Percentiles rank a stretch among this genome's conserved stretches.
These are phyloP conservation scores for Diospyros kaki DNA, from an alignment of 148 eudicot species.

Conservation along the genomic window DNA sequence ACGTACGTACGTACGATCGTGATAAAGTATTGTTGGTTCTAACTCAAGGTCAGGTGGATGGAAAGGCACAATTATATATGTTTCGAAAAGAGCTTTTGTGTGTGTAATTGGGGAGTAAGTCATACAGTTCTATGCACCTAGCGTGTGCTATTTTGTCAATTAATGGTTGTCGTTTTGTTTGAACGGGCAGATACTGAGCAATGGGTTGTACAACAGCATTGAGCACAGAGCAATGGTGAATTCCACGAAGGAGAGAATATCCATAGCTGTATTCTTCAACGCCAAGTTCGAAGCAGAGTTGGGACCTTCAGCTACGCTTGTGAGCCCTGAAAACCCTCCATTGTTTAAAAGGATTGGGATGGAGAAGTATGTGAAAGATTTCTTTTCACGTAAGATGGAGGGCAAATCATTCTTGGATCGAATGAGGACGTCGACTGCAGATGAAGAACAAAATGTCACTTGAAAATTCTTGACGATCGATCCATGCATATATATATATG, in stretches of 20 bases:
- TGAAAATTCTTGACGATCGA: too few species aligned
- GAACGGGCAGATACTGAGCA: constrained; percentile 23
- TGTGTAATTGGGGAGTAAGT: too few species aligned
- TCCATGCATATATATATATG: too few species aligned
- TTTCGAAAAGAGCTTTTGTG: too few species aligned
- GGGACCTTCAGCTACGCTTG: constrained; percentile 14
- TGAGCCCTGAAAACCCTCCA: constrained; percentile 19
- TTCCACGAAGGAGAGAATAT: constrained; percentile 22
- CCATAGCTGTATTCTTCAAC: constrained; percentile 21
- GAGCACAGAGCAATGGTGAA: constrained; percentile 31
- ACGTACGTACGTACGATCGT: background rate
- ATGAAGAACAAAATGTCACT: too few species aligned
- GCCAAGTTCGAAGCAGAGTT: constrained; percentile 13
- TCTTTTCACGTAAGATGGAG: constrained; percentile 10
- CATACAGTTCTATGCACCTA: too few species aligned
- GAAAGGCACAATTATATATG: too few species aligned
- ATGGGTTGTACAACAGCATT: constrained; percentile 24
- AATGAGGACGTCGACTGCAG: background rate
- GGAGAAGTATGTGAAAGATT: constrained; percentile 13
- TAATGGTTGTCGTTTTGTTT: too few species aligned
- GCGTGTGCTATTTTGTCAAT: too few species aligned
- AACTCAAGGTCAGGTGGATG: too few species aligned
- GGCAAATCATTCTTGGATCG: constrained; percentile 15
- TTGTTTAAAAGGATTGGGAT: constrained; percentile 20
- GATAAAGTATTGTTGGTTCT: too few species aligned